phyloP scores from a whole-genome alignment of 106 monocot species.

The Dendrobium catenatum region DNA sequence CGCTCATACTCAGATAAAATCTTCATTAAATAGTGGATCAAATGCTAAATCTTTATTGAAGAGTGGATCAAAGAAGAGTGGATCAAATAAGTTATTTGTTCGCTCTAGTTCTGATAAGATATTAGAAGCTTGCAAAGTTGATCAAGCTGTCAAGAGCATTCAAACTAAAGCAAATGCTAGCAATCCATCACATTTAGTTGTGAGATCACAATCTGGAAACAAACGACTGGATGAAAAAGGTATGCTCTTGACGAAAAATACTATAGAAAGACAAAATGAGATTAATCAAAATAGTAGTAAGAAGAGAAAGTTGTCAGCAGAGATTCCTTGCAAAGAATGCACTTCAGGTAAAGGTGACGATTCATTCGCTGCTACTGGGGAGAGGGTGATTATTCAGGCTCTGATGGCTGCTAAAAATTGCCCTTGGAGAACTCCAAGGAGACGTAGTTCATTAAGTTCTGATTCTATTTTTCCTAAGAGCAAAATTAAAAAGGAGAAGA shows the following conservation, averaged over 20 bases:
- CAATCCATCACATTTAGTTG: background rate
- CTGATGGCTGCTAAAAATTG: constrained; percentile 44
- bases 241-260: background rate
- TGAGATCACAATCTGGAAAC: constrained; percentile 2
- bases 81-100: background rate
- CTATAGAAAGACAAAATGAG: background rate
- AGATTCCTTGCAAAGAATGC: background rate
- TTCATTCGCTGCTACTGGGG: constrained; percentile 9
- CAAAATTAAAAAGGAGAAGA: constrained; percentile 25
- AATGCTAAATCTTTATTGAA: background rate
- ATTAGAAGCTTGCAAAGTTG: background rate
- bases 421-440: constrained; percentile 41
- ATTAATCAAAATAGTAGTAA: background rate
- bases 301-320: background rate
- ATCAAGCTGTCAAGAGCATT: background rate
- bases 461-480: constrained; percentile 14
- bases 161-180: constrained; percentile 7
- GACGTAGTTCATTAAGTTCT: constrained; percentile 3
- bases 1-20: background rate
- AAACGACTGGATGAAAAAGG: background rate
- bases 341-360: constrained; percentile 7
- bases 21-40: background rate
- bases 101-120: constrained; percentile 2
- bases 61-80: constrained; percentile 1
- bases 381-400: constrained; percentile 44